phyloP scores from a whole-genome alignment of 2,329 filamentous ascomycete genomes.

The Pestalotiopsis sp. region DNA sequence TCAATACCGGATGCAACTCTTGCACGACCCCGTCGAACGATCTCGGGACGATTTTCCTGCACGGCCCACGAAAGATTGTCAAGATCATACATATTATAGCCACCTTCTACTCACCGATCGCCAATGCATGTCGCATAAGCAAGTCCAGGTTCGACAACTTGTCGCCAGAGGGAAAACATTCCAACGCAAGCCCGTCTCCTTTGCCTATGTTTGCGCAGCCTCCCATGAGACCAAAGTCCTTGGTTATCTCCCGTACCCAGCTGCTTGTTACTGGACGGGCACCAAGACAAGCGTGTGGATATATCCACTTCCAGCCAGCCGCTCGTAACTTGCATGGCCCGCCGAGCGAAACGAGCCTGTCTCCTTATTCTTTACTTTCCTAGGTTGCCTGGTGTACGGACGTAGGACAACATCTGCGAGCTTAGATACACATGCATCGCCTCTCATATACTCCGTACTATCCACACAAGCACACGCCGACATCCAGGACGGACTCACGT shows the following conservation, averaged over 20 bases:
- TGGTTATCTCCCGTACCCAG: neutral
- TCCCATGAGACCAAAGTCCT: neutral
- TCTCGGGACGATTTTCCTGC: conserved; percentile 5
- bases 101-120: neutral
- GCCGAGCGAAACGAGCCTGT: neutral
- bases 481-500: neutral
- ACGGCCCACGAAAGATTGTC: neutral
- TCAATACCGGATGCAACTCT: conserved; percentile 7
- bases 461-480: neutral
- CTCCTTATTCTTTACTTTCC: neutral
- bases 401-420: neutral
- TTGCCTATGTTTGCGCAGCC: neutral
- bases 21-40: conserved; percentile 7
- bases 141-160: neutral
- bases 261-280: neutral
- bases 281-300: neutral
- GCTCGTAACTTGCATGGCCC: neutral
- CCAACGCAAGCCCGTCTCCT: neutral
- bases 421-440: neutral
- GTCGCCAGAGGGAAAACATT: neutral
- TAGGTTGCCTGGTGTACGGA: neutral
- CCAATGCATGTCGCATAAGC: neutral
- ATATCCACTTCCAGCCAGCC: conserved; percentile 7
- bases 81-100: neutral
- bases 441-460: neutral